These are phyloP conservation scores for Crepidotus sp. DNA, from an alignment of 1,284 basidiomycete genomes.

Conservation along the genomic window DNA sequence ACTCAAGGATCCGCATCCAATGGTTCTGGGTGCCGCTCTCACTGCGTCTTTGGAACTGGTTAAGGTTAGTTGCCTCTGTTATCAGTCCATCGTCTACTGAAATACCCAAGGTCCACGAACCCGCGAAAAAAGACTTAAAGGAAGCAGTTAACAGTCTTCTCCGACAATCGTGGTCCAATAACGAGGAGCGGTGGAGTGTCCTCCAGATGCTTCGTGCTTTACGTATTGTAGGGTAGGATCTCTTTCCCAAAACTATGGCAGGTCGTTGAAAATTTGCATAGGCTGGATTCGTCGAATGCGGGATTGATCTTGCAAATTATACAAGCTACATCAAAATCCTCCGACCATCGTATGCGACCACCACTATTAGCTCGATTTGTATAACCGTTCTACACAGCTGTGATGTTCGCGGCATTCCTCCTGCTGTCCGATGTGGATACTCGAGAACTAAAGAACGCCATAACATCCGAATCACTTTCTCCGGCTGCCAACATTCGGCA, in stretches of 20 bases:
- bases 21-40: conserved; percentile 44
- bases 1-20: conserved; percentile 37
- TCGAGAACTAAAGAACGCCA: conserved; percentile 24
- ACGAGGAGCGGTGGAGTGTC: conserved; percentile 18
- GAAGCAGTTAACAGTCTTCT: conserved; percentile 19
- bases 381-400: conserved; percentile 23
- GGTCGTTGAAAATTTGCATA: conserved; percentile 3
- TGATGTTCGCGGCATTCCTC: conserved; percentile 44
- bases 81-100: not conserved
- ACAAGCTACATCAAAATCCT: conserved; percentile 23
- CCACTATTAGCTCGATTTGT: not conserved
- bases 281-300: conserved; percentile 25
- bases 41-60: conserved; percentile 23
- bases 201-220: conserved; percentile 21
- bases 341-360: conserved; percentile 27
- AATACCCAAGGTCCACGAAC: conserved; percentile 3
- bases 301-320: conserved; percentile 36
- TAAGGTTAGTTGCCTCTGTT: conserved; percentile 20
- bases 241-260: not conserved
- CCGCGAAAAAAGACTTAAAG: conserved; percentile 6
- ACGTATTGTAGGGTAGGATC: conserved; percentile 21
- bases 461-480: conserved; percentile 23
- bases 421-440: conserved; percentile 30
- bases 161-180: conserved; percentile 15
- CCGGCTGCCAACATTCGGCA: conserved; percentile 43